Evolutionary conservation across 495 filamentous ascomycete genomes (phyloP).

Genomic region (Ascobolus immersus): DNA sequence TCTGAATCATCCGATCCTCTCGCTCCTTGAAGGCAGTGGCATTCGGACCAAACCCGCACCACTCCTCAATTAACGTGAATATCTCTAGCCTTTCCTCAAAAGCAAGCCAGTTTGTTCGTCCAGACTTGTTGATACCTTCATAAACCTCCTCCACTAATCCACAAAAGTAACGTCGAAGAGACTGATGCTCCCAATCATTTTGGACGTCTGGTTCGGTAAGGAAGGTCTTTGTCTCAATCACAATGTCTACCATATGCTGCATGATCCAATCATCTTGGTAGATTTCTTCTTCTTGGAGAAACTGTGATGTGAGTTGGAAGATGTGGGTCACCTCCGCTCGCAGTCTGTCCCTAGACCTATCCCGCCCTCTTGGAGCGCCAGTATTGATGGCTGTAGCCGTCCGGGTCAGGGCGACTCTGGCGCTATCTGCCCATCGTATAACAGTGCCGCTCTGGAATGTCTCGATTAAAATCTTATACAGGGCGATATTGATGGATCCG

Average conservation of each 20-base stretch:
- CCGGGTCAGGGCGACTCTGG: neutral
- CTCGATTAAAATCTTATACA: constrained; percentile 82
- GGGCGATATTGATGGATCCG: constrained; percentile 80
- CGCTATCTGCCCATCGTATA: constrained; percentile 14
- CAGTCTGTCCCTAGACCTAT: constrained; percentile 54
- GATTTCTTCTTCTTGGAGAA: constrained; percentile 51
- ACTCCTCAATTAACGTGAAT: constrained; percentile 93
- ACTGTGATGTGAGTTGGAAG: constrained; percentile 80
- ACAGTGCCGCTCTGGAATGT: constrained; percentile 72
- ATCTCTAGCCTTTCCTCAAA: constrained; percentile 85
- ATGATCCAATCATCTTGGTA: constrained; percentile 83
- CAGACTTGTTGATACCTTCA: constrained; percentile 57
- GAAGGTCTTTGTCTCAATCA: constrained; percentile 79
- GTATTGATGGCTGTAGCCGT: constrained; percentile 27
- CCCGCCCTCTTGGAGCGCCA: constrained; percentile 51
- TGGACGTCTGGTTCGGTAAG: constrained; percentile 83
- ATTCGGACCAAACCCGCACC: constrained; percentile 93
- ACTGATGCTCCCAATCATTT: constrained; percentile 89
- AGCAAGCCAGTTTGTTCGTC: constrained; percentile 78
- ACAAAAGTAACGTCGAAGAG: constrained; percentile 75
- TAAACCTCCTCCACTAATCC: constrained; percentile 80
- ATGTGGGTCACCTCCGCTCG: constrained; percentile 89
- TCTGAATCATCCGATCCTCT: constrained; percentile 66
- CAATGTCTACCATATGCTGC: constrained; percentile 65
- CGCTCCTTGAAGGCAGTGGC: constrained; percentile 53